These are phyloP conservation scores for Flaveria robusta DNA, from an alignment of 129 eudicot genomes.

Conservation along the genomic window DNA sequence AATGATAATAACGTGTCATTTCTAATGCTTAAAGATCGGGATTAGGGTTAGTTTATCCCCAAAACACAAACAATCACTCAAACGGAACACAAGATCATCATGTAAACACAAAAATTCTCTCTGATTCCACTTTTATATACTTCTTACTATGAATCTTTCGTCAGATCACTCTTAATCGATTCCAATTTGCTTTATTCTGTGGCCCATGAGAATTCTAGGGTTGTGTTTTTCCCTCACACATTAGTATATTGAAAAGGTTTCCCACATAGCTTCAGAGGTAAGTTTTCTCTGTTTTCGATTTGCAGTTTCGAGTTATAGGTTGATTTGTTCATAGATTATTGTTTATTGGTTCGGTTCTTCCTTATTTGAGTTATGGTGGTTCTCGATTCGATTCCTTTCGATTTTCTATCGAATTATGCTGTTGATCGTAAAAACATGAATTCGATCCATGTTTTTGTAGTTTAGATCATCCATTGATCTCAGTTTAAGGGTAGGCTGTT, in stretches of 20 bases:
- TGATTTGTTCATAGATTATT: too few relatives aligned
- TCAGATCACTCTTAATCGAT: slow-evolving; percentile 7
- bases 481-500: too few relatives aligned
- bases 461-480: too few relatives aligned
- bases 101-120: slow-evolving; percentile 16
- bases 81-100: slow-evolving; percentile 21
- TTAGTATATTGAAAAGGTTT: too few relatives aligned
- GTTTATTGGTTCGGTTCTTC: too few relatives aligned
- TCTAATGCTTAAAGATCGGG: slow-evolving; percentile 24
- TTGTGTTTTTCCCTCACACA: background rate
- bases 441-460: too few relatives aligned
- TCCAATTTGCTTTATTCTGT: slow-evolving; percentile 13
- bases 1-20: slow-evolving; percentile 13
- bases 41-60: slow-evolving; percentile 31
- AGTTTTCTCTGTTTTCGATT: slow-evolving; percentile 6
- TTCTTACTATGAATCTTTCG: background rate
- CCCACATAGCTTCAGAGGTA: slow-evolving; percentile 39
- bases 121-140: background rate
- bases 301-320: background rate
- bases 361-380: too few relatives aligned
- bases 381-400: background rate
- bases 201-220: slow-evolving; percentile 32
- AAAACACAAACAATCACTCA: slow-evolving; percentile 32
- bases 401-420: background rate
- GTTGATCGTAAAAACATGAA: background rate